A percentile compares a stretch with the other conserved stretches of the same genome.
Evolutionary conservation across 2,329 filamentous ascomycete species (phyloP).

Genomic region (Paecilomyces sp.): DNA sequence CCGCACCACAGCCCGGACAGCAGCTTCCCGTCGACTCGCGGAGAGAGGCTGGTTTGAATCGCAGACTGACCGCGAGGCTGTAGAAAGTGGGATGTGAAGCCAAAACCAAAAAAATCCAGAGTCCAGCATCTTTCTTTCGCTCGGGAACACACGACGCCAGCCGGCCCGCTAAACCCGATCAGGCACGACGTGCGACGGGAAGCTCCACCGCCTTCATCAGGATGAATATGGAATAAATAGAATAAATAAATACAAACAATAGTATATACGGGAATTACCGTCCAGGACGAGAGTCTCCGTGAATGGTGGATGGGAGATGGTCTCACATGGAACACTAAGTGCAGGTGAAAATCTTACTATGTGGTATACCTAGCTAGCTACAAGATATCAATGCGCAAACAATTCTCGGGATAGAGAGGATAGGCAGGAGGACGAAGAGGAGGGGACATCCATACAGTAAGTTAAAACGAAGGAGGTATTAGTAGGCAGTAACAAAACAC

Average conservation of each 20-base stretch:
- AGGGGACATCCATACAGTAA: constrained; percentile 1
- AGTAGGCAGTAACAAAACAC: not conserved
- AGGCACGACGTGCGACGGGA: not conserved
- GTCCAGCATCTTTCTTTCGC: constrained; percentile 2
- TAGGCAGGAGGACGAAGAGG: constrained; percentile 4
- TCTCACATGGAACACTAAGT: no score
- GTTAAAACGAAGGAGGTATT: not conserved
- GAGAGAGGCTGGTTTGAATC: constrained; percentile 8
- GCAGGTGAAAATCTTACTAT: not conserved
- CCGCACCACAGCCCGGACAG: constrained; percentile 17
- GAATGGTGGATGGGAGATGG: no score
- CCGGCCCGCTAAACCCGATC: not conserved
- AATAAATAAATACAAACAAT: not conserved
- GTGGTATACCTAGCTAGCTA: not conserved
- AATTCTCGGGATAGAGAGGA: constrained; percentile 1
- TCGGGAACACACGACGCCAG: constrained; percentile 2
- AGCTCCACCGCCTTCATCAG: not conserved
- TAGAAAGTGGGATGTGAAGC: constrained; percentile 9
- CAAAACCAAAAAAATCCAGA: constrained; percentile 7
- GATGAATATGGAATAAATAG: not conserved
- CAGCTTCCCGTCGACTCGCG: constrained; percentile 7
- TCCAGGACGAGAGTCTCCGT: no score
- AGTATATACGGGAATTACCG: no score
- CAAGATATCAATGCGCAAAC: not conserved
- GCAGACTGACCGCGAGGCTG: not conserved